Percentiles rank a stretch among this genome's conserved stretches.
phyloP scores from a whole-genome alignment of 805 yeast genomes.

The Kluyveromyces aestuarii region DNA sequence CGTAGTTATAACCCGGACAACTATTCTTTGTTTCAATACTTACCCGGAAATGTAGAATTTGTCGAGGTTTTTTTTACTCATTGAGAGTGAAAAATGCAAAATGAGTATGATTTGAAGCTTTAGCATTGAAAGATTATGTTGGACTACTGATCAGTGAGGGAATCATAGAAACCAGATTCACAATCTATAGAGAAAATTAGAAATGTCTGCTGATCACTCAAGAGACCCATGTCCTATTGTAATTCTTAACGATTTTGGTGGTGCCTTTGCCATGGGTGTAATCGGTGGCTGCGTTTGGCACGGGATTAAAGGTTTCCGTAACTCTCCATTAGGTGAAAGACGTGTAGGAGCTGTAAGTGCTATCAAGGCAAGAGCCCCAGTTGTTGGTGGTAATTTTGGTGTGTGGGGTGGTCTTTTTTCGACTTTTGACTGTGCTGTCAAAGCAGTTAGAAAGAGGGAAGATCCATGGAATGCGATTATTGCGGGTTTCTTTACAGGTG shows the following conservation, averaged over 20 bases:
- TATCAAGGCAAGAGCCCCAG: slow-evolving; percentile 94
- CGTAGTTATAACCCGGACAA: not conserved
- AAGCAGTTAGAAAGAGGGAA: slow-evolving; percentile 93
- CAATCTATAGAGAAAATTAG: not conserved
- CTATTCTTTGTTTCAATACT: not conserved
- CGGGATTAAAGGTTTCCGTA: slow-evolving; percentile 96
- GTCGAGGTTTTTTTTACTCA: not conserved
- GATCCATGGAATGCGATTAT: slow-evolving; percentile 98
- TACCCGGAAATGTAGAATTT: not conserved
- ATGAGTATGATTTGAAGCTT: not conserved
- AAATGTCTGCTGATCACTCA: slow-evolving; percentile 90
- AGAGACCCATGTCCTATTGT: slow-evolving; percentile 99
- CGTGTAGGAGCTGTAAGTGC: slow-evolving; percentile 83
- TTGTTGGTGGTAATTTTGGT: slow-evolving; percentile 97
- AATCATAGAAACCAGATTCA: not conserved
- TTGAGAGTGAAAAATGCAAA: not conserved
- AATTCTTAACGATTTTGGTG: slow-evolving; percentile 94
- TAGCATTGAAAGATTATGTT: not conserved
- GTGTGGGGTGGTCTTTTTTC: slow-evolving; percentile 99
- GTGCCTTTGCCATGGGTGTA: slow-evolving; percentile 98
- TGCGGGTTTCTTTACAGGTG: slow-evolving; percentile 98
- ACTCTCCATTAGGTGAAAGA: slow-evolving; percentile 96
- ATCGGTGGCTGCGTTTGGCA: slow-evolving; percentile 99
- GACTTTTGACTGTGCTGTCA: slow-evolving; percentile 89
- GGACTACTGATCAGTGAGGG: not conserved